phyloP scores from a whole-genome alignment of 2,329 filamentous ascomycete genomes.

The Pseudocercospora crystallina region DNA sequence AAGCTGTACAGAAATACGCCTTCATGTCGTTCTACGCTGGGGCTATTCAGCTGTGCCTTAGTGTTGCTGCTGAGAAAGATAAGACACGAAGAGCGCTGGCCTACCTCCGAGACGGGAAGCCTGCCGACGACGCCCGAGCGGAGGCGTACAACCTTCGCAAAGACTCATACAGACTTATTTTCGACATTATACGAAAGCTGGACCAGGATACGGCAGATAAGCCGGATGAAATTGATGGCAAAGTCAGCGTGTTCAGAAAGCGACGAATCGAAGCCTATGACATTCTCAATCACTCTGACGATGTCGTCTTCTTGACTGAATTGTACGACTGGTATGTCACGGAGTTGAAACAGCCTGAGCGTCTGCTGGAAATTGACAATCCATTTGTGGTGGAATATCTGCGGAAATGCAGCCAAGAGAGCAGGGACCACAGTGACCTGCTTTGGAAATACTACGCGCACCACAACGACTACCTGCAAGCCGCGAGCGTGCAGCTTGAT shows the following conservation, averaged over 20 bases:
- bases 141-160: conserved; percentile 69
- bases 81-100: conserved; percentile 79
- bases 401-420: conserved; percentile 68
- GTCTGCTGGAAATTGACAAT: conserved; percentile 80
- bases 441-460: conserved; percentile 92
- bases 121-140: conserved; percentile 67
- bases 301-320: conserved; percentile 92
- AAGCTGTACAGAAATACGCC: conserved; percentile 76
- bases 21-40: conserved; percentile 83
- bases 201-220: conserved; percentile 69
- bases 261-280: conserved; percentile 86
- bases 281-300: conserved; percentile 81
- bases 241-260: conserved; percentile 70
- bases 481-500: conserved; percentile 79
- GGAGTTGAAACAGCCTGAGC: conserved; percentile 76
- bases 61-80: conserved; percentile 80
- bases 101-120: conserved; percentile 84
- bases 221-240: conserved; percentile 74
- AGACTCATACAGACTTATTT: conserved; percentile 82
- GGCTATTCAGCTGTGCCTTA: conserved; percentile 82
- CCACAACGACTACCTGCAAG: conserved; percentile 78
- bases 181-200: conserved; percentile 73
- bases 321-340: conserved; percentile 97
- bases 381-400: conserved; percentile 85
- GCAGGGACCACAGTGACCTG: conserved; percentile 79